phyloP scores from a whole-genome alignment of 2,329 filamentous ascomycete genomes.

The Hymenoscyphus linearis region DNA sequence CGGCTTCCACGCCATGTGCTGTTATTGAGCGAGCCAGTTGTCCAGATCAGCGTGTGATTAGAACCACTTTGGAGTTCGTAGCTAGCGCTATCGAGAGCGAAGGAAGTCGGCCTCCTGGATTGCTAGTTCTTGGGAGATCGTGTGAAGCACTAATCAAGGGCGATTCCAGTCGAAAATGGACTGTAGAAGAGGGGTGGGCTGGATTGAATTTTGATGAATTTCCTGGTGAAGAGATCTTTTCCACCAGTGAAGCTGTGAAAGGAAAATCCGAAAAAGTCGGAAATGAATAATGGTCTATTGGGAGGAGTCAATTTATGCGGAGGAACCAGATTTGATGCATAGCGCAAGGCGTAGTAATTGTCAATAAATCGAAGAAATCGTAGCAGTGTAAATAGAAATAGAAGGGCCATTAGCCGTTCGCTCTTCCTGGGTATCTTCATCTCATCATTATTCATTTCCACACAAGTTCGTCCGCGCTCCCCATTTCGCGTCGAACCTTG shows the following conservation, averaged over 20 bases:
- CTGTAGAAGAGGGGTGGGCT: slow-evolving; percentile 80
- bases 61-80: slow-evolving; percentile 77
- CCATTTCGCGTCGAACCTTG: neutral
- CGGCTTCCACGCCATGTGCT: slow-evolving; percentile 74
- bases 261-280: slow-evolving; percentile 13
- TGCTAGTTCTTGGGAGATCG: slow-evolving; percentile 78
- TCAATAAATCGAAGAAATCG: neutral
- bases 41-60: slow-evolving; percentile 86
- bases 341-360: slow-evolving; percentile 4
- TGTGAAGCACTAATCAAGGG: slow-evolving; percentile 69
- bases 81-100: slow-evolving; percentile 80
- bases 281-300: slow-evolving; percentile 16
- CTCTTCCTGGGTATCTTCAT: neutral
- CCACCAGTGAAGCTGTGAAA: slow-evolving; percentile 4
- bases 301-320: neutral
- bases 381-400: neutral
- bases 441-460: neutral
- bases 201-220: slow-evolving; percentile 62
- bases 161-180: slow-evolving; percentile 62
- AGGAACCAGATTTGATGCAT: slow-evolving; percentile 7
- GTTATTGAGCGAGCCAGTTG: slow-evolving; percentile 93
- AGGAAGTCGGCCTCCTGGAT: slow-evolving; percentile 80
- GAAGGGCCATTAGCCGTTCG: neutral
- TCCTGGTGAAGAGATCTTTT: slow-evolving; percentile 16
- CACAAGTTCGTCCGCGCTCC: neutral